Conservation (phyloP, 352 stramenopile species). For the Globisporangium okanoganense region DNA sequence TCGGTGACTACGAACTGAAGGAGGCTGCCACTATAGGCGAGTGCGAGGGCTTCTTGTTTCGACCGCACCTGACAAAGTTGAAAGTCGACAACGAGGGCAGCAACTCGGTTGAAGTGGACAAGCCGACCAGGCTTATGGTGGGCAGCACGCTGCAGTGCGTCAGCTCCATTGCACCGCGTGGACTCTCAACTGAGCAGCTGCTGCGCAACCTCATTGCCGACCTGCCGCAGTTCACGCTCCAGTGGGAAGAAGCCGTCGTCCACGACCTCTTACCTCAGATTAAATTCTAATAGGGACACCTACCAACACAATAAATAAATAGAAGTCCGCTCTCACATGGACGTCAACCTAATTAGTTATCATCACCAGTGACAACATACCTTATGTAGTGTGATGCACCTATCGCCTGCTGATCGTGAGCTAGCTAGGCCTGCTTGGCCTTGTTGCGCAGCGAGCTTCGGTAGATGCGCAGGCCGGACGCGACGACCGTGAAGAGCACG, state of each 20-base stretch:
- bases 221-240: slow-evolving; percentile 34
- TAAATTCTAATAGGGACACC: neutral
- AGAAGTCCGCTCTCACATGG: neutral
- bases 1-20: slow-evolving; percentile 20
- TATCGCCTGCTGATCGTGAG: slow-evolving; percentile 22
- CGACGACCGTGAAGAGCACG: slow-evolving; percentile 53
- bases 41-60: slow-evolving; percentile 25
- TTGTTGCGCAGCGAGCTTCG: slow-evolving; percentile 56
- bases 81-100: slow-evolving; percentile 2
- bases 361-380: neutral
- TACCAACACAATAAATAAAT: neutral
- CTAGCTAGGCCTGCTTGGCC: slow-evolving; percentile 37
- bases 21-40: neutral
- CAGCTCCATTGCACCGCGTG: slow-evolving; percentile 24
- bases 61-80: slow-evolving; percentile 16
- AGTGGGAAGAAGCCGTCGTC: slow-evolving; percentile 41
- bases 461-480: slow-evolving; percentile 65
- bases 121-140: slow-evolving; percentile 18
- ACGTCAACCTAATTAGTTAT: neutral
- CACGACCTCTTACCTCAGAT: slow-evolving; percentile 31
- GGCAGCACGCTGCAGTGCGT: slow-evolving; percentile 41
- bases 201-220: slow-evolving; percentile 33
- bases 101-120: slow-evolving; percentile 12
- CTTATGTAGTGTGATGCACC: neutral
- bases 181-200: slow-evolving; percentile 16